These are phyloP conservation scores for Talaromyces thailandensis DNA, from an alignment of 495 filamentous ascomycete genomes.

Conservation along the genomic window DNA sequence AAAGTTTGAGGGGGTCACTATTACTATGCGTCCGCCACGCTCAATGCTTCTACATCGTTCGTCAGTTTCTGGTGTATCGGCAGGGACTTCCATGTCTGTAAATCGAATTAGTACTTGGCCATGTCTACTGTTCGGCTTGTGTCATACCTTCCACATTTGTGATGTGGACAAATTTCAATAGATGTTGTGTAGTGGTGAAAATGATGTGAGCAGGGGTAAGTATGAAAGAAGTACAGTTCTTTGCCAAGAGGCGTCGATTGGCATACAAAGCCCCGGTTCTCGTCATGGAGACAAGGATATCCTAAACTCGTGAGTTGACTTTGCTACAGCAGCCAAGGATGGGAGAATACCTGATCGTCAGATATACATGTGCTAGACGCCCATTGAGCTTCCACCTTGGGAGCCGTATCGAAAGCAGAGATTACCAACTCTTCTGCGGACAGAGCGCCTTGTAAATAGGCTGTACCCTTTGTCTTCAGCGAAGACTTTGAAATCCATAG, in stretches of 20 bases:
- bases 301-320: slow-evolving; percentile 18
- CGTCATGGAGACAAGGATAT: slow-evolving; percentile 45
- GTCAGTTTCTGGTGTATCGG: slow-evolving; percentile 82
- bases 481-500: slow-evolving; percentile 34
- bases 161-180: slow-evolving; percentile 89
- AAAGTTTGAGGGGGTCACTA: slow-evolving; percentile 80
- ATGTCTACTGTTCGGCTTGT: background rate
- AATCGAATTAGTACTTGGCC: slow-evolving; percentile 10
- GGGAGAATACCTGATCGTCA: slow-evolving; percentile 25
- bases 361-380: slow-evolving; percentile 28
- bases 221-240: slow-evolving; percentile 85
- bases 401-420: slow-evolving; percentile 21
- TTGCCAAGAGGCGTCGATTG: slow-evolving; percentile 60
- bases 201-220: slow-evolving; percentile 77
- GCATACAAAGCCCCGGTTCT: slow-evolving; percentile 69
- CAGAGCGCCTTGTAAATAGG: slow-evolving; percentile 22
- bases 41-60: slow-evolving; percentile 91
- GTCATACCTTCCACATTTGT: slow-evolving; percentile 49
- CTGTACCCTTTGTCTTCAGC: slow-evolving; percentile 16
- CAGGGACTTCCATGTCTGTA: slow-evolving; percentile 68
- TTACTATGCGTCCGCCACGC: slow-evolving; percentile 76
- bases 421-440: slow-evolving; percentile 11
- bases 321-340: too few species aligned
- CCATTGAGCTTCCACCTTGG: slow-evolving; percentile 32
- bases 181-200: slow-evolving; percentile 82